A percentile compares a stretch with the other conserved stretches of the same genome.
Conservation (phyloP, 352 stramenopile genomes). For the Pythium apleroticum region DNA sequence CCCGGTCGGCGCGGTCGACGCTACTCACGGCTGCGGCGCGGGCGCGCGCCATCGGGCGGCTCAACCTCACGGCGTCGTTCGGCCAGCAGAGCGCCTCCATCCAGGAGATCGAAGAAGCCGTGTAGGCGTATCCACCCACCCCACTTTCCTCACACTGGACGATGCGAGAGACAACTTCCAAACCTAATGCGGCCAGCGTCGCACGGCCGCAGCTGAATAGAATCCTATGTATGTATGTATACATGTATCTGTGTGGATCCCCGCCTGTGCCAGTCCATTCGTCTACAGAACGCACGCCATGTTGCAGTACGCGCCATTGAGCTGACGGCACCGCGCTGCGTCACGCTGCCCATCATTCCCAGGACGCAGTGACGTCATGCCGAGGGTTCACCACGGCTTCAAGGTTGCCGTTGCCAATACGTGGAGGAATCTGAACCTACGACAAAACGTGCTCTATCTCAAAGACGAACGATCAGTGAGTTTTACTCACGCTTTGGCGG, state of each 20-base stretch:
- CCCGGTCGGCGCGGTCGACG: conserved; percentile 15
- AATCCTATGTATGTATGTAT: neutral
- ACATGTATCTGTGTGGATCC: neutral
- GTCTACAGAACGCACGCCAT: conserved; percentile 8
- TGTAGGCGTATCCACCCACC: neutral
- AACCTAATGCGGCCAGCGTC: neutral
- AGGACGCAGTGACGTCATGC: conserved; percentile 7
- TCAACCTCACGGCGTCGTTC: conserved; percentile 22
- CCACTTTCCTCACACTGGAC: neutral
- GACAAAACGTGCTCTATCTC: neutral
- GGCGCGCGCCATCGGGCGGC: conserved; percentile 22
- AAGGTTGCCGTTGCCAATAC: neutral
- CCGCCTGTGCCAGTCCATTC: neutral
- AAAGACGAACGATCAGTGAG: too few species aligned
- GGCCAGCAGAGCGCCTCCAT: neutral
- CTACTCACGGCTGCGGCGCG: conserved; percentile 20
- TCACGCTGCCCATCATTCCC: conserved; percentile 10
- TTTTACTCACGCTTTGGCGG: neutral
- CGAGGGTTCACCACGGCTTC: neutral
- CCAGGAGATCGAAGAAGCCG: neutral
- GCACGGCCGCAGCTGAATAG: neutral
- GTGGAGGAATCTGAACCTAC: neutral
- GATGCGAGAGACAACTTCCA: neutral
- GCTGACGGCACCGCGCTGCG: neutral
- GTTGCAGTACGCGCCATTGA: neutral